A percentile compares a stretch with the other conserved stretches of the same genome.
Evolutionary conservation across 2,329 filamentous ascomycete genomes (phyloP).

Genomic region (Myriangium duriaei): DNA sequence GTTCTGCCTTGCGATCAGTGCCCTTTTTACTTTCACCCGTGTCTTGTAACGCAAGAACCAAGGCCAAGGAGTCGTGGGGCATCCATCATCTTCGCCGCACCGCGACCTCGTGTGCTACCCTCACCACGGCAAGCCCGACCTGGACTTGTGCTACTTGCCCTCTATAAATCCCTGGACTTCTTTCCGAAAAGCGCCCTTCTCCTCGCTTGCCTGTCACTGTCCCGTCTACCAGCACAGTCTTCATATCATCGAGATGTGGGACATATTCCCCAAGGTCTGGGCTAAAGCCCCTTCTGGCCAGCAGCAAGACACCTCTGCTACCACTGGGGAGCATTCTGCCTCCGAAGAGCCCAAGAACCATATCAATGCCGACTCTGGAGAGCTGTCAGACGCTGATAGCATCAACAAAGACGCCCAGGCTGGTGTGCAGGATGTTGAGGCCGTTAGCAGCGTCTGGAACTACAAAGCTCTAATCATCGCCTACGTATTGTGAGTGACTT

Average conservation of each 20-base stretch:
- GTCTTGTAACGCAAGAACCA: too few relatives aligned
- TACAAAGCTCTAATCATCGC: constrained; percentile 26
- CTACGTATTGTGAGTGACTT: constrained; percentile 25
- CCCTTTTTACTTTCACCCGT: too few relatives aligned
- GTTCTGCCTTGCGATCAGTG: too few relatives aligned
- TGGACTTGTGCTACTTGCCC: too few relatives aligned
- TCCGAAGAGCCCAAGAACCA: neutral
- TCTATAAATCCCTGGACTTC: too few relatives aligned
- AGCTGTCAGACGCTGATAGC: constrained; percentile 7
- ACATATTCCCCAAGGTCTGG: constrained; percentile 4
- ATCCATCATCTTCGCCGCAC: too few relatives aligned
- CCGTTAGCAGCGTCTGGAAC: constrained; percentile 29
- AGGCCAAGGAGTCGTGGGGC: too few relatives aligned
- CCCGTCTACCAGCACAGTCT: too few relatives aligned
- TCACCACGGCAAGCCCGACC: too few relatives aligned
- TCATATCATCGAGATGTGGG: constrained; percentile 1
- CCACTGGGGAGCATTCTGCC: neutral
- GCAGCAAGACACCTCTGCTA: neutral
- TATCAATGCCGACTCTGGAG: neutral
- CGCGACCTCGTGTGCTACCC: too few relatives aligned
- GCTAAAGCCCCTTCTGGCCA: neutral
- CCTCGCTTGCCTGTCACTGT: too few relatives aligned
- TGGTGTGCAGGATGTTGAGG: constrained; percentile 29
- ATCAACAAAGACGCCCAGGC: constrained; percentile 22
- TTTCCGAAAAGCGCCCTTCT: too few relatives aligned